A percentile compares a stretch with the other conserved stretches of the same genome.
These are phyloP conservation scores for Coemansia sp. DNA, from an alignment of 192 early-diverging fungal genomes.

Conservation along the genomic window DNA sequence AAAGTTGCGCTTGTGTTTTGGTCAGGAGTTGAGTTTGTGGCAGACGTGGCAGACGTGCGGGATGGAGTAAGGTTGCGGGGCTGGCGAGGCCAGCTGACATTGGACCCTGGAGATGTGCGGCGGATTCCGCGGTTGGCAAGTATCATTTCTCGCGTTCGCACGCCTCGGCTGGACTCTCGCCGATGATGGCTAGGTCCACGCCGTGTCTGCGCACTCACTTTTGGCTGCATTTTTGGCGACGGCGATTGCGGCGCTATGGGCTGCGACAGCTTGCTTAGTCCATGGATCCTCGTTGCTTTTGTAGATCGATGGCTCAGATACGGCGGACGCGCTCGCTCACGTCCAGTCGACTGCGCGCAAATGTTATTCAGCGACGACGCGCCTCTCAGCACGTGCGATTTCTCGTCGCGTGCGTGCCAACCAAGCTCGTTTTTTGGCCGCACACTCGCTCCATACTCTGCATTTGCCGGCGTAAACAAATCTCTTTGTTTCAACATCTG, in stretches of 20 bases:
- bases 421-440: not conserved
- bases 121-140: conserved; percentile 2
- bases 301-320: not conserved
- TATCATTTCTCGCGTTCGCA: conserved; percentile 39
- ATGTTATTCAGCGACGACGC: not conserved
- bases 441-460: not conserved
- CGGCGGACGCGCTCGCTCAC: not conserved
- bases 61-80: no score
- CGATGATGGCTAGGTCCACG: conserved; percentile 13
- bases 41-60: no score
- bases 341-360: not conserved
- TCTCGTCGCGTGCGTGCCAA: not conserved
- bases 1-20: not conserved
- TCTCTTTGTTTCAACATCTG: not conserved
- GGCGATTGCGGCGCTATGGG: not conserved
- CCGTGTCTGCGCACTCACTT: not conserved
- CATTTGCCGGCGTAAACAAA: not conserved
- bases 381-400: not conserved
- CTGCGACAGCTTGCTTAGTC: conserved; percentile 6
- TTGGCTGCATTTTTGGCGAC: not conserved
- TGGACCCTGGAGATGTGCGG: not conserved
- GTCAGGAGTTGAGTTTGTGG: no score
- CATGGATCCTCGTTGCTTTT: not conserved
- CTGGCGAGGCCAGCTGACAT: not conserved
- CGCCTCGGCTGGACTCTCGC: conserved; percentile 33